A percentile compares a stretch with the other conserved stretches of the same genome.
phyloP scores from a whole-genome alignment of 192 early-diverging fungal species.

The Chytriomyces sp. region DNA sequence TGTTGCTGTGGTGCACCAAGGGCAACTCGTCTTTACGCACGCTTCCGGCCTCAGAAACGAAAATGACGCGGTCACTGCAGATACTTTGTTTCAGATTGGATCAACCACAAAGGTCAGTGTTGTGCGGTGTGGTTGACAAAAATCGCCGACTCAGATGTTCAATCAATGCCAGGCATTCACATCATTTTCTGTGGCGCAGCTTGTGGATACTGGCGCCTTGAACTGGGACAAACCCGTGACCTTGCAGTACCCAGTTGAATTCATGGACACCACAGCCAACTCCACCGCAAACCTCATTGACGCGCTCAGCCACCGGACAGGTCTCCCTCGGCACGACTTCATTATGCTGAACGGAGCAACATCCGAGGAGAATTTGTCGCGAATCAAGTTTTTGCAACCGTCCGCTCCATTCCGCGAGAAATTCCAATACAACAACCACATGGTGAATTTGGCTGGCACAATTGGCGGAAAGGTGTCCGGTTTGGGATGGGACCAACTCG shows the following conservation, averaged over 20 bases:
- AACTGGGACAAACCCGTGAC: conserved; percentile 23
- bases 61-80: conserved; percentile 21
- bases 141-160: no score
- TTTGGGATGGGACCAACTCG: conserved; percentile 11
- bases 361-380: neutral
- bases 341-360: neutral
- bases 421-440: conserved; percentile 34
- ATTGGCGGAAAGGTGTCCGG: conserved; percentile 17
- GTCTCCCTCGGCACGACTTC: conserved; percentile 17
- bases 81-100: conserved; percentile 33
- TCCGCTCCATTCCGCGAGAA: conserved; percentile 25
- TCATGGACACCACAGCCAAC: conserved; percentile 17
- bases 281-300: conserved; percentile 18
- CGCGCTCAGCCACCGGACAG: conserved; percentile 28
- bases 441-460: conserved; percentile 27
- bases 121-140: neutral
- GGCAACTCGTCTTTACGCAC: conserved; percentile 1
- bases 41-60: conserved; percentile 23
- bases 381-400: conserved; percentile 22
- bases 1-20: conserved; percentile 21
- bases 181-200: conserved; percentile 3
- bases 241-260: conserved; percentile 1
- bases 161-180: conserved; percentile 27
- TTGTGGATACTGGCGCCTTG: conserved; percentile 24
- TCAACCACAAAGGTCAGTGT: conserved; percentile 26